Conservation (phyloP, 495 filamentous ascomycete species). For the Aspergillus ellipticus region DNA sequence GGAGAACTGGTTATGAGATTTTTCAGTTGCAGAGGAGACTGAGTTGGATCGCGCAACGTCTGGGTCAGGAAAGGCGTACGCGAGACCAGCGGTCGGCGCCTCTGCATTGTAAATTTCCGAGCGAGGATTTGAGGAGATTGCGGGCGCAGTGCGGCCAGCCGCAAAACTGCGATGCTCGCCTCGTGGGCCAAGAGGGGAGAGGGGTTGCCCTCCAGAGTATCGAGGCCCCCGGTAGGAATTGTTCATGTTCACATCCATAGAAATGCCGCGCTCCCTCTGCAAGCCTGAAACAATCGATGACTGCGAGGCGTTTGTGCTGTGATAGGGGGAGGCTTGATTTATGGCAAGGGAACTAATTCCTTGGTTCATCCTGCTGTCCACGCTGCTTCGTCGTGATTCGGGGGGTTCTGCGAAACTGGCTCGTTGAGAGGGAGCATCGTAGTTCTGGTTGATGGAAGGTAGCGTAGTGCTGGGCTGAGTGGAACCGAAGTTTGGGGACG, state of each 20-base stretch:
- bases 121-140: constrained; percentile 73
- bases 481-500: constrained; percentile 41
- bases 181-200: constrained; percentile 48
- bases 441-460: constrained; percentile 51
- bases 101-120: constrained; percentile 75
- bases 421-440: constrained; percentile 43
- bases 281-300: constrained; percentile 67
- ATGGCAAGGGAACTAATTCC: constrained; percentile 66
- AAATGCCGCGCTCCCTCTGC: constrained; percentile 51
- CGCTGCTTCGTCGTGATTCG: constrained; percentile 68
- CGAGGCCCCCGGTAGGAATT: constrained; percentile 59
- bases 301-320: constrained; percentile 72
- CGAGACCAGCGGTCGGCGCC: constrained; percentile 75
- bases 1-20: constrained; percentile 46
- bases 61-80: constrained; percentile 79
- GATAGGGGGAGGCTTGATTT: constrained; percentile 63
- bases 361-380: constrained; percentile 73
- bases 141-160: constrained; percentile 62
- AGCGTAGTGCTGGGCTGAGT: constrained; percentile 40
- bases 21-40: constrained; percentile 54
- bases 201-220: constrained; percentile 42
- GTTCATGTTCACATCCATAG: constrained; percentile 36
- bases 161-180: constrained; percentile 52
- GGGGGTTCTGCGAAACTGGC: constrained; percentile 43
- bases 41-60: constrained; percentile 55